Conservation (phyloP, 2,329 filamentous ascomycete species). For the Tolypocladium ovalisporum region DNA sequence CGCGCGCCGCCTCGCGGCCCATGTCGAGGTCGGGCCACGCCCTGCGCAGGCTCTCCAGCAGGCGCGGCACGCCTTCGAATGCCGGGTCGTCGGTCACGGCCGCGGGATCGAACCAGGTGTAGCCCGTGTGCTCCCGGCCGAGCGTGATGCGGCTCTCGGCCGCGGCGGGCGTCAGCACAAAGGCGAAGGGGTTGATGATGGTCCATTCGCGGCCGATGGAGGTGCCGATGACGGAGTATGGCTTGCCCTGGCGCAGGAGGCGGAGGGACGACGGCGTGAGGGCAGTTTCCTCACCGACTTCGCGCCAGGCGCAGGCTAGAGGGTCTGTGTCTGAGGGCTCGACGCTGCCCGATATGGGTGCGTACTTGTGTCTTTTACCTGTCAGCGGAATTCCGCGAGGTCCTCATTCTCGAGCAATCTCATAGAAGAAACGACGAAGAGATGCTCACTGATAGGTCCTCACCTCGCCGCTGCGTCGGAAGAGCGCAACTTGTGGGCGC, state of each 20-base stretch:
- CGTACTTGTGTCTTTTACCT: slow-evolving; percentile 40
- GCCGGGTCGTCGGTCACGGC: slow-evolving; percentile 32
- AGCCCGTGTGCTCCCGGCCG: slow-evolving; percentile 53
- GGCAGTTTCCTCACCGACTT: slow-evolving; percentile 51
- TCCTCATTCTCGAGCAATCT: not conserved
- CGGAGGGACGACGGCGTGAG: slow-evolving; percentile 34
- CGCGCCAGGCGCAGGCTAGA: slow-evolving; percentile 47
- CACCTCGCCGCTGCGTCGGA: slow-evolving; percentile 48
- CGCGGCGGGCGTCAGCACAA: slow-evolving; percentile 33
- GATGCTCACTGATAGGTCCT: slow-evolving; percentile 44
- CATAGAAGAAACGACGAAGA: not conserved
- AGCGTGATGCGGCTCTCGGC: slow-evolving; percentile 29
- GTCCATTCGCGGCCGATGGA: slow-evolving; percentile 47
- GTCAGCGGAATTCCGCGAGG: too few relatives aligned
- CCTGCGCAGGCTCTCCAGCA: slow-evolving; percentile 45
- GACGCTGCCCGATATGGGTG: slow-evolving; percentile 52
- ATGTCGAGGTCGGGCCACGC: slow-evolving; percentile 49
- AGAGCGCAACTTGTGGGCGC: slow-evolving; percentile 45
- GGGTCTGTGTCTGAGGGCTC: slow-evolving; percentile 40
- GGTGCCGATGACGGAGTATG: slow-evolving; percentile 44
- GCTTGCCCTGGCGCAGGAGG: slow-evolving; percentile 45
- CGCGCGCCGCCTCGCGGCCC: slow-evolving; percentile 29
- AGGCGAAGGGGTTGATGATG: slow-evolving; percentile 53
- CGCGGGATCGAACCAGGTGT: slow-evolving; percentile 44
- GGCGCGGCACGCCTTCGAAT: slow-evolving; percentile 43